Conservation (phyloP, 352 stramenopile species). For the Globisporangium splendens region DNA sequence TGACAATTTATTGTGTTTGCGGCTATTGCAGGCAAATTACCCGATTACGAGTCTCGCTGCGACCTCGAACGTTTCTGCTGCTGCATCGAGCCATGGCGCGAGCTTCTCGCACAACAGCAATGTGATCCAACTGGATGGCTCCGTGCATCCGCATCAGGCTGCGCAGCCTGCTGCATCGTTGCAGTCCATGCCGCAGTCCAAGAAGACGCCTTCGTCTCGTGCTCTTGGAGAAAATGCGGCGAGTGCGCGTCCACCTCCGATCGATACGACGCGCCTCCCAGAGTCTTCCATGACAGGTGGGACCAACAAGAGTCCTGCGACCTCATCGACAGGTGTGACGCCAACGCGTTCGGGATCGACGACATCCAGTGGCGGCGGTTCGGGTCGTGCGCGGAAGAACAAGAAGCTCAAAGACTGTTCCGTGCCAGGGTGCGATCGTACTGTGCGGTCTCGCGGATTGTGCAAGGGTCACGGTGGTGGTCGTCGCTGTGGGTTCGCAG, state of each 20-base stretch:
- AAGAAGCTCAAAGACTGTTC: constrained; percentile 86
- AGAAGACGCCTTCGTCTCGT: not conserved
- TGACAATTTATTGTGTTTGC: constrained; percentile 8
- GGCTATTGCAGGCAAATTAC: constrained; percentile 9
- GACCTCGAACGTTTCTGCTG: not conserved
- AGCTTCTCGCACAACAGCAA: constrained; percentile 6
- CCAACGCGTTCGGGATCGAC: constrained; percentile 37
- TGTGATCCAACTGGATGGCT: constrained; percentile 8
- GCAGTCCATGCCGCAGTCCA: constrained; percentile 13
- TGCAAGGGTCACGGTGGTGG: constrained; percentile 81
- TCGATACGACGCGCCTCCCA: constrained; percentile 42
- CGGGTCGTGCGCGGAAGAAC: constrained; percentile 50
- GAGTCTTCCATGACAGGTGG: constrained; percentile 5
- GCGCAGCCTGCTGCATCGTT: constrained; percentile 17
- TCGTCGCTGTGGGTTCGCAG: constrained; percentile 59
- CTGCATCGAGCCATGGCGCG: not conserved
- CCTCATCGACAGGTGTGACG: constrained; percentile 19
- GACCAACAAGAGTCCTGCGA: constrained; percentile 5
- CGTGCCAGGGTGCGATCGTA: constrained; percentile 66
- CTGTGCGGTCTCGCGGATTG: constrained; percentile 69
- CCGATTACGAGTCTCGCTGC: constrained; percentile 13
- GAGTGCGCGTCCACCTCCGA: constrained; percentile 34
- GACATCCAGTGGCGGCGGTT: constrained; percentile 23
- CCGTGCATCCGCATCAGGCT: constrained; percentile 11
- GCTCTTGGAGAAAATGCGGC: not conserved